phyloP scores from a whole-genome alignment of 2,329 filamentous ascomycete genomes.

The Aureobasidium melanogenum region DNA sequence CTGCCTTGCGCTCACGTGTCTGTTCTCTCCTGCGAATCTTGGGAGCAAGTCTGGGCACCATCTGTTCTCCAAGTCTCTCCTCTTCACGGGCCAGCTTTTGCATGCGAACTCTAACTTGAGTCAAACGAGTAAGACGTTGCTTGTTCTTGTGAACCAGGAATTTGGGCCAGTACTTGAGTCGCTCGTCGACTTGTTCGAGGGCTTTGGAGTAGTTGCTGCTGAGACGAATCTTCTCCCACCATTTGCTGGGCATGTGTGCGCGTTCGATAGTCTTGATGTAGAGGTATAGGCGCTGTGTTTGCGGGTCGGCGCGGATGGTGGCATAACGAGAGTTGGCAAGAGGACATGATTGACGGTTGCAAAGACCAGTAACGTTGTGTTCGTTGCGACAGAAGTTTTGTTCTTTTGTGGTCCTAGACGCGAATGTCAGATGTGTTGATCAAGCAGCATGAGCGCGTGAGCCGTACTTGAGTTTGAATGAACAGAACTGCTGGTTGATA shows the following conservation, averaged over 20 bases:
- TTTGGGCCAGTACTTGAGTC: conserved; percentile 88
- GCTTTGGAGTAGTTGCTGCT: conserved; percentile 87
- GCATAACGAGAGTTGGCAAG: conserved; percentile 89
- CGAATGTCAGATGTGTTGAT: background rate
- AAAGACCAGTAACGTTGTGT: conserved; percentile 49
- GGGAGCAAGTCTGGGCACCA: conserved; percentile 82
- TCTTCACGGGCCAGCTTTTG: conserved; percentile 80
- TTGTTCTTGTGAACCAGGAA: conserved; percentile 93
- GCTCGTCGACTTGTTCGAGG: conserved; percentile 75
- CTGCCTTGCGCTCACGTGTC: conserved; percentile 40
- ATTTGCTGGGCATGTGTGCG: conserved; percentile 75
- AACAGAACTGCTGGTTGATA: conserved; percentile 91
- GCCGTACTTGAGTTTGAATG: conserved; percentile 73
- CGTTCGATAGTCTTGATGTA: conserved; percentile 96
- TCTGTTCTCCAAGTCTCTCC: conserved; percentile 74
- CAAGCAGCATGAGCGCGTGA: background rate
- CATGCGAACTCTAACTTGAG: conserved; percentile 75
- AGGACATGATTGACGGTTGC: conserved; percentile 80
- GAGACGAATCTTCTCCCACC: conserved; percentile 90
- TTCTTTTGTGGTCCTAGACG: conserved; percentile 54
- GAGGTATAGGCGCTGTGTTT: conserved; percentile 77
- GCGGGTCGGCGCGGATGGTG: conserved; percentile 74
- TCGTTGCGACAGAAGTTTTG: conserved; percentile 93
- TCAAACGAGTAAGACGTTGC: conserved; percentile 83
- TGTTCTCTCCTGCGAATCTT: conserved; percentile 59